phyloP scores from a whole-genome alignment of 495 filamentous ascomycete species.

The Oleoguttula mirabilis region DNA sequence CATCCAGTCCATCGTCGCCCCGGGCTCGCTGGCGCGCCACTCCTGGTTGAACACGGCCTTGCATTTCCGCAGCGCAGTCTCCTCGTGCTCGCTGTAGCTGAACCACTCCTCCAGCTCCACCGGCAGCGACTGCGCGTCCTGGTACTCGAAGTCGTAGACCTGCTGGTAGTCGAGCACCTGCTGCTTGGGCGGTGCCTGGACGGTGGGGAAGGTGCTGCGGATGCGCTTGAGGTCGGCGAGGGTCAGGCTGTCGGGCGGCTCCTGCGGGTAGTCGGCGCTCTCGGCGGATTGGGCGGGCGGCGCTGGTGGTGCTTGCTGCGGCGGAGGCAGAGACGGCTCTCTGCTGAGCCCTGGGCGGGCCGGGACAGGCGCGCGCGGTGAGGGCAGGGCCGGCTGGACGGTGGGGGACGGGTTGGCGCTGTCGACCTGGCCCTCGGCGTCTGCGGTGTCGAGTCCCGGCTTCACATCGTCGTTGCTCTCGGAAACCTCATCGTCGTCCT shows the following conservation, averaged over 20 bases:
- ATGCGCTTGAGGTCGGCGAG: slow-evolving; percentile 68
- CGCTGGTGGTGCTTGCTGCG: slow-evolving; percentile 47
- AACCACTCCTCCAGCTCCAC: slow-evolving; percentile 98
- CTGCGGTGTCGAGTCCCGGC: slow-evolving; percentile 3
- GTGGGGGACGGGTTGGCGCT: background rate
- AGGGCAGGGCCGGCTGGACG: background rate
- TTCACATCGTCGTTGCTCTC: background rate
- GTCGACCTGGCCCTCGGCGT: slow-evolving; percentile 3
- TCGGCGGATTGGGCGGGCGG: slow-evolving; percentile 42
- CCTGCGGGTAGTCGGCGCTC: slow-evolving; percentile 23
- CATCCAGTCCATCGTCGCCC: slow-evolving; percentile 37
- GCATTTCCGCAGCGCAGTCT: slow-evolving; percentile 51
- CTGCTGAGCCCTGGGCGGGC: slow-evolving; percentile 29
- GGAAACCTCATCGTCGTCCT: slow-evolving; percentile 2
- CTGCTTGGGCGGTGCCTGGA: slow-evolving; percentile 53
- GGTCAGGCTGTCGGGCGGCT: slow-evolving; percentile 54
- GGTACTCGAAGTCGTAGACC: slow-evolving; percentile 79
- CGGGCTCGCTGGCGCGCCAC: slow-evolving; percentile 28
- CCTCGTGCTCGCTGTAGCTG: slow-evolving; percentile 70
- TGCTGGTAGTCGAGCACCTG: slow-evolving; percentile 1
- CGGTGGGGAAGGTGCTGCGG: slow-evolving; percentile 66
- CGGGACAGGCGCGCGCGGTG: slow-evolving; percentile 6
- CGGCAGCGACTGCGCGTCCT: slow-evolving; percentile 63
- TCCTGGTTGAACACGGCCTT: slow-evolving; percentile 35
- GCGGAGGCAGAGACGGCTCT: slow-evolving; percentile 43